These are phyloP conservation scores for Halenospora varia DNA, from an alignment of 495 filamentous ascomycete species.

Conservation along the genomic window DNA sequence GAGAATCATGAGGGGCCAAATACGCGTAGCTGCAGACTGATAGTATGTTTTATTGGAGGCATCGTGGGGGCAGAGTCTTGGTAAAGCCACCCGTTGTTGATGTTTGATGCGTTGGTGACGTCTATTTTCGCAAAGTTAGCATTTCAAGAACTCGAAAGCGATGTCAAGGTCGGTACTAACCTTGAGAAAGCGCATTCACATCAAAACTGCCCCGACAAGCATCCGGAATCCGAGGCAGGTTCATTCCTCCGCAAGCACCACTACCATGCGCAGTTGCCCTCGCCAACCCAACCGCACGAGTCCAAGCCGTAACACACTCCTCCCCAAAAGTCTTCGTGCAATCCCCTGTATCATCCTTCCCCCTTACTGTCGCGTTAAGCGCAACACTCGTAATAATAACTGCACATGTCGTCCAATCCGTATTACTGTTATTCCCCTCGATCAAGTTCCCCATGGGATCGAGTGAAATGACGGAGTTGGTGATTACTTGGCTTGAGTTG, in stretches of 20 bases:
- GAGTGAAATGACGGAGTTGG: not conserved
- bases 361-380: not conserved
- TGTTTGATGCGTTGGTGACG: not conserved
- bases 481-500: not conserved
- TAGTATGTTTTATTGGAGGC: constrained; percentile 2
- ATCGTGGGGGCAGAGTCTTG: not conserved
- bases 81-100: not conserved
- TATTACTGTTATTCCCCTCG: too few species aligned
- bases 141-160: not conserved
- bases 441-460: not conserved
- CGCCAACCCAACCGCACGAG: not conserved
- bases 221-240: not conserved
- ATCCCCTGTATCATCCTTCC: constrained; percentile 2
- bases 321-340: not conserved
- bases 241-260: not conserved
- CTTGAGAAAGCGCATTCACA: too few species aligned
- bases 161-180: not conserved
- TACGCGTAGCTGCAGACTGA: not conserved
- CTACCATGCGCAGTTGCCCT: not conserved
- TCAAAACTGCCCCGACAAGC: too few species aligned
- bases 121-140: not conserved
- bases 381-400: not conserved
- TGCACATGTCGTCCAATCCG: not conserved
- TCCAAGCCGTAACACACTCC: not conserved
- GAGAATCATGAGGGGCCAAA: not conserved